Evolutionary conservation across 1,284 basidiomycete genomes (phyloP), one percentile per base, ranked within the genome.

Genomic region (Ustilago crameri): DNA sequence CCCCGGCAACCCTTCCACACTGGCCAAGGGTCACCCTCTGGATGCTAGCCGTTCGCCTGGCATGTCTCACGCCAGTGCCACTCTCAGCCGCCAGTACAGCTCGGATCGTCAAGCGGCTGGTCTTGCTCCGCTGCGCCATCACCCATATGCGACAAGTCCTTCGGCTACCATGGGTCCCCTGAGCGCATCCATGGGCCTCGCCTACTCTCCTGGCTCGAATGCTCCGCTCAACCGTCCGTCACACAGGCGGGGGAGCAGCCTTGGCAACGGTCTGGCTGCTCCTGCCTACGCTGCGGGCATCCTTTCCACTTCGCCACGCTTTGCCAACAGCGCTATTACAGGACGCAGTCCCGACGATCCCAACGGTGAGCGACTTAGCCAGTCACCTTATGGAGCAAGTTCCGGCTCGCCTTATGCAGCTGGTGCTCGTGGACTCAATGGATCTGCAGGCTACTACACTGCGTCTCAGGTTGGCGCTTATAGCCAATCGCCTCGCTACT

Each of bases 191-290:
- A 73, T 74, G 70, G 65, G 63, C 22, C 66, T 69, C n/a, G 68
- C 74, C 22, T 76, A 76, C 55, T 74, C 71, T 30, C 74, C 74
- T 9, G 71, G 74, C 35, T 74, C 70, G 27, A 73, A 69, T 42
- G 63, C 71, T 7, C 71, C 71, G 9, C 57, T 74, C 50, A 69
- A 69, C 34, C 56, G 66, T 42, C 71, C 71, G 18, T 51, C 52
- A 10, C 71, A 74, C 44, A 44, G 71, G 20, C 41, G 74, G 43
- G 62, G 74, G 30, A 74, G 74, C 60, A 74, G 71, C 40, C 54
- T 76, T 22, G 56, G 66, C 61, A 74, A 74, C 27, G 71, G 71
- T n/a, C 55, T 74, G 10, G 53, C 61, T n/a, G 71, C 66, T 24
- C 71, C 71, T 17, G 51, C 46, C 30, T 69, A 62, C 35, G 55